A percentile compares a stretch with the other conserved stretches of the same genome.
phyloP scores from a whole-genome alignment of 192 early-diverging fungal genomes.

The Coemansia sp. region DNA sequence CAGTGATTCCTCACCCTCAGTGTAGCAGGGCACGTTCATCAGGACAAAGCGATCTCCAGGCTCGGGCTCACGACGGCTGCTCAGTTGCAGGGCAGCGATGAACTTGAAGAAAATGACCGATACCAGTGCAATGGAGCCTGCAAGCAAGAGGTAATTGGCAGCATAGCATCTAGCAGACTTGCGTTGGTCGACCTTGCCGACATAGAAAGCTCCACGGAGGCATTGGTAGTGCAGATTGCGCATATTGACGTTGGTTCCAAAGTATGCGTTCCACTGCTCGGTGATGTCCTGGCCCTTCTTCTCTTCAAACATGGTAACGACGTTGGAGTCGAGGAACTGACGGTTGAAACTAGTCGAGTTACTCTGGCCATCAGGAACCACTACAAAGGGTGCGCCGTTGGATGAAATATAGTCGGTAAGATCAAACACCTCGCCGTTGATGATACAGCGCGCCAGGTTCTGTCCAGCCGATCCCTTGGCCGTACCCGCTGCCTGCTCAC shows the following conservation, averaged over 20 bases:
- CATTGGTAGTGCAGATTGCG: slow-evolving; percentile 61
- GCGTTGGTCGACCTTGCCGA: slow-evolving; percentile 79
- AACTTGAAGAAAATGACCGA: slow-evolving; percentile 89
- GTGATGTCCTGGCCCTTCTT: slow-evolving; percentile 62
- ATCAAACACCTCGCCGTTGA: slow-evolving; percentile 69
- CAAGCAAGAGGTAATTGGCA: slow-evolving; percentile 76
- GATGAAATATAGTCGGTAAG: slow-evolving; percentile 62
- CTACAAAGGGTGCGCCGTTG: slow-evolving; percentile 44
- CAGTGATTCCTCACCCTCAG: slow-evolving; percentile 90
- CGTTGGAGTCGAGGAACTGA: slow-evolving; percentile 57
- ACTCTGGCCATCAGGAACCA: slow-evolving; percentile 43
- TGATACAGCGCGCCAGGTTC: slow-evolving; percentile 52
- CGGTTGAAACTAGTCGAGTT: slow-evolving; percentile 38
- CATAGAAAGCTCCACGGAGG: slow-evolving; percentile 75
- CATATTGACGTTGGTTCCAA: slow-evolving; percentile 37
- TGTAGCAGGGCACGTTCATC: slow-evolving; percentile 93
- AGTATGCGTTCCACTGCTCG: slow-evolving; percentile 51
- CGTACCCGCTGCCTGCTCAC: slow-evolving; percentile 45
- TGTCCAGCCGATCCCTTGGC: slow-evolving; percentile 41
- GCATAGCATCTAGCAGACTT: slow-evolving; percentile 68
- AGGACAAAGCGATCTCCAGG: slow-evolving; percentile 91
- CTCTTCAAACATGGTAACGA: slow-evolving; percentile 63
- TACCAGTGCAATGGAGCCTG: slow-evolving; percentile 74
- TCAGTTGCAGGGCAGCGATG: slow-evolving; percentile 83
- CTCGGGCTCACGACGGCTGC: slow-evolving; percentile 69